Evolutionary conservation across 306 rosid genomes (phyloP), one percentile per base, ranked within the genome.

Genomic region (Prunus salicina): DNA sequence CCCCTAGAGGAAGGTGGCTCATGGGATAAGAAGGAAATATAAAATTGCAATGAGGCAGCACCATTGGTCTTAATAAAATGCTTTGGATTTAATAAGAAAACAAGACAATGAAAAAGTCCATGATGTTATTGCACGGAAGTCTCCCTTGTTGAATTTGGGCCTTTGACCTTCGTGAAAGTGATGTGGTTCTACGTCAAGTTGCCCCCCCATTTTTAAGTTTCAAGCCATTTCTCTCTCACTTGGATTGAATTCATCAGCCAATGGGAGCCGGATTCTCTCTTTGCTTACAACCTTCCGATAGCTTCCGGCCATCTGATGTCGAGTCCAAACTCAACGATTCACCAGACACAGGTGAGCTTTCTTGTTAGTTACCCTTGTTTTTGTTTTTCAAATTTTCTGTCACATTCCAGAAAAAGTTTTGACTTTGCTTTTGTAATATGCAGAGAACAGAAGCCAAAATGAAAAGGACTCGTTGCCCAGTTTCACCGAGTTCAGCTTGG

Each of bases 251-350:
- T 73, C 32, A 13, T 50, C 80, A 15, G 66, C 86, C 84, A 82
- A 96, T 96, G 99, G 99, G 99, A 86, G 94, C 76, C 43, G 43
- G 43, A 34, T 1, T 6, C 43, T 34, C 43, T 89, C 91, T 96
- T 78, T 96, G 98, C 91, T 96, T 98, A 77, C 93, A 83, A 74
- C 77, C 86, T 62, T 82, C 96, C 50, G 84, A 87, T 19, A 92
- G 98, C 71, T 96, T 93, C 85, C 88, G 97, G 89, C 86, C 94
- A 15, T 93, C 94, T 16, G 74, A 85, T 72, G 74, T 84, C 89
- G 86, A 89, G 76, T 87, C 99, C 71, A 88, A 87, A 80, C 89
- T 84, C 82, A 81, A 85, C 27, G 88, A 87, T 71, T 75, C 82
- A 55, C 87, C 96, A 24, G 89, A 84, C 72, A 79, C 76, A 74